phyloP scores from a whole-genome alignment of 352 stramenopile species.

The Hyaloperonospora brassicae region DNA sequence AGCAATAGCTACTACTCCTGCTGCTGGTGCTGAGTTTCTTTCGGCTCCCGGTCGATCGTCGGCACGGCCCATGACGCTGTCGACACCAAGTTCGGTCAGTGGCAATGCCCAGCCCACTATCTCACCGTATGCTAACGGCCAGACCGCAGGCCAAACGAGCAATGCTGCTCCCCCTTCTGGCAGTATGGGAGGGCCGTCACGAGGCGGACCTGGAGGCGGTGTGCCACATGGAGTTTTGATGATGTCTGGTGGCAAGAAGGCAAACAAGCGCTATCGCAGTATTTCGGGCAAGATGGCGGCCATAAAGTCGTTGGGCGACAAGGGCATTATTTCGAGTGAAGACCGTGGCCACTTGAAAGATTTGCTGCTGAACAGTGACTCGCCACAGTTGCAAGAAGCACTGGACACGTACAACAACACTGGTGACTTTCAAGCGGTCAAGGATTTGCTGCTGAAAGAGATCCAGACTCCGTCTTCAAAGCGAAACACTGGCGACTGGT shows the following conservation, averaged over 20 bases:
- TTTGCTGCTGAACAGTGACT: constrained; percentile 73
- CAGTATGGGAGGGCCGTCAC: constrained; percentile 12
- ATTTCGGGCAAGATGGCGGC: constrained; percentile 78
- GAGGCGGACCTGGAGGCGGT: constrained; percentile 11
- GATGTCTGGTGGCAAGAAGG: constrained; percentile 40
- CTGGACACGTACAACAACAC: constrained; percentile 73
- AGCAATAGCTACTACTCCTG: background rate
- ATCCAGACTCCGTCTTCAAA: constrained; percentile 57
- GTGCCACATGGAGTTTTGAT: constrained; percentile 24
- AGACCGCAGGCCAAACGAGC: constrained; percentile 4
- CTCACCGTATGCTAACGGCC: constrained; percentile 17
- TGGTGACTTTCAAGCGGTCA: constrained; percentile 66
- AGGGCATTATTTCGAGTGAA: constrained; percentile 60
- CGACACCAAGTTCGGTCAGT: constrained; percentile 18
- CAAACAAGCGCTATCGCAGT: constrained; percentile 64
- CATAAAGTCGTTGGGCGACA: constrained; percentile 71
- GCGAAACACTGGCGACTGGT: constrained; percentile 60
- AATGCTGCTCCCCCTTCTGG: constrained; percentile 11
- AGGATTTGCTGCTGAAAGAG: constrained; percentile 58
- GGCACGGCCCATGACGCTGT: constrained; percentile 12
- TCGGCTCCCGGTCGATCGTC: constrained; percentile 8
- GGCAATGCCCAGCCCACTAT: constrained; percentile 18
- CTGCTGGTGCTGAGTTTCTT: no score
- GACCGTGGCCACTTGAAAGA: constrained; percentile 68
- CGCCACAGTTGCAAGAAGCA: constrained; percentile 59